Evolutionary conservation across 2,329 filamentous ascomycete genomes (phyloP), one percentile per base, ranked within the genome.

Genomic region (Botrytis paeoniae): DNA sequence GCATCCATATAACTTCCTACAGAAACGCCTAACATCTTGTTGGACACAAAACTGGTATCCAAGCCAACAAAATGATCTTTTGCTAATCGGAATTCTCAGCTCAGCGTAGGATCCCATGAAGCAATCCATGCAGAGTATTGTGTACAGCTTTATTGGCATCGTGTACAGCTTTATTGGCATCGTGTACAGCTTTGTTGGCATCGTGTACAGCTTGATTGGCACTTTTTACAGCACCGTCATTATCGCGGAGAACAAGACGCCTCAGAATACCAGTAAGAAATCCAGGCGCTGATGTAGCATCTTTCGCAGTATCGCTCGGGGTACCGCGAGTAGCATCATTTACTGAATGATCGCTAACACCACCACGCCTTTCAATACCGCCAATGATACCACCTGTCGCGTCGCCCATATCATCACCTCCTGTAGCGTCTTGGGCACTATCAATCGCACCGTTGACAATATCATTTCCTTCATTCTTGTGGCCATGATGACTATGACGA

Each of bases 391-490:
- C 18, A 2, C 43, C 7, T 45, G 43, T 0, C 9, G 20, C 20
- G 4, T 48, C 20, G 20, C 9, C 9, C 45, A 4, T 25, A 25
- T 1, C 45, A 10, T 4, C 8, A 12, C 9, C 45, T 48, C 22
- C 9, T 25, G 45, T 48, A 12, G 10, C 22, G 3, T n/a, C 22
- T 1, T 12, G 0, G 45, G 22, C 10, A 51, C 1, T 5, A 48
- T 12, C 45, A 48, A 12, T 10, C 14, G 22, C 22, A 51, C 0
- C 9, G 10, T 14, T 0, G 25, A 4, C 1, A 14, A 6, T 3
- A 1, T 0, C 10, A 3, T n/a, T 14, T 51, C 4, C 48, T n/a
- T n/a, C 9, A n/a, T 5, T 3, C 4, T 14, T 5, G 4, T 51
- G 48, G 5, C 12, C 2, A 51, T n/a, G 48, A 51, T 25, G 22